Conservation (phyloP, 2,329 filamentous ascomycete genomes). For the Colletotrichum simmondsii region DNA sequence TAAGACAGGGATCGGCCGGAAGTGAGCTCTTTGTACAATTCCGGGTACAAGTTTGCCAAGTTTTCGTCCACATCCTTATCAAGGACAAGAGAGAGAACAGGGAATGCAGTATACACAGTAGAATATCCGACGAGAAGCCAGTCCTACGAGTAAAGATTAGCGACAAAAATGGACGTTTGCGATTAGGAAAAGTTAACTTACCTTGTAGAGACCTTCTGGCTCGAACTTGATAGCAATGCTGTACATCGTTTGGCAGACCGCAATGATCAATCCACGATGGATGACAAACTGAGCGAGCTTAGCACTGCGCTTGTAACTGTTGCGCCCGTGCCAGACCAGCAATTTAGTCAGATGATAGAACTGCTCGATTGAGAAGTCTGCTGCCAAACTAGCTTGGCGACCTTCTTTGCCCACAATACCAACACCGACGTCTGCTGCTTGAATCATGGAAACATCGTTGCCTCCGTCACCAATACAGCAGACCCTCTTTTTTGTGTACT, state of each 20-base stretch:
- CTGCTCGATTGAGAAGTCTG: constrained; percentile 96
- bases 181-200: constrained; percentile 40
- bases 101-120: constrained; percentile 92
- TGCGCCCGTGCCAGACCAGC: constrained; percentile 98
- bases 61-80: constrained; percentile 96
- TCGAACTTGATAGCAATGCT: constrained; percentile 93
- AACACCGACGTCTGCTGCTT: constrained; percentile 96
- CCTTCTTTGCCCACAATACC: constrained; percentile 99
- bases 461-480: constrained; percentile 98
- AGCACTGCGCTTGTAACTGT: constrained; percentile 94
- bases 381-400: constrained; percentile 91
- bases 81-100: constrained; percentile 92
- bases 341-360: constrained; percentile 96
- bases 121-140: constrained; percentile 98
- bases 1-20: constrained; percentile 88
- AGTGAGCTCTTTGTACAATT: constrained; percentile 98
- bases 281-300: constrained; percentile 99
- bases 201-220: constrained; percentile 91
- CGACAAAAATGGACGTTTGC: background rate
- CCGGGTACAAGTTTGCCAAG: constrained; percentile 93
- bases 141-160: constrained; percentile 62
- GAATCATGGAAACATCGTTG: constrained; percentile 99
- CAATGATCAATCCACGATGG: constrained; percentile 94
- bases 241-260: constrained; percentile 96
- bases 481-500: constrained; percentile 92